These are phyloP conservation scores for Torulaspora franciscae DNA, from an alignment of 805 yeast species.

Conservation along the genomic window DNA sequence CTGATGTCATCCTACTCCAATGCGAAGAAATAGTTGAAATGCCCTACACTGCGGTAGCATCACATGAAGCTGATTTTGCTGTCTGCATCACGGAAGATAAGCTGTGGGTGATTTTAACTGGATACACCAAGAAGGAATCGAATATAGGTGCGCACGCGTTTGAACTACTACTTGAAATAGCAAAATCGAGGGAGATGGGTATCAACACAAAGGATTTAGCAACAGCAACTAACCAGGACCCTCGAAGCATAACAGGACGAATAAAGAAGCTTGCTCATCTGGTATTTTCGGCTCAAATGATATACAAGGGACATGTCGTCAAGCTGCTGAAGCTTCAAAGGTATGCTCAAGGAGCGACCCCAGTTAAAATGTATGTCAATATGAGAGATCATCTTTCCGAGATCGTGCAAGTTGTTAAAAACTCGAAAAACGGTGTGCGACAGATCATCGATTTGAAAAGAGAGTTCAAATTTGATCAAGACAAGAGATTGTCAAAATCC, in stretches of 20 bases:
- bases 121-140: conserved; percentile 47
- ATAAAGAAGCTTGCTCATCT: conserved; percentile 51
- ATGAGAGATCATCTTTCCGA: conserved; percentile 29
- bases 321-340: conserved; percentile 48
- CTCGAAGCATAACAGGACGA: conserved; percentile 62
- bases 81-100: conserved; percentile 45
- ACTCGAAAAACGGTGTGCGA: conserved; percentile 57
- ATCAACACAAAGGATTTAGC: conserved; percentile 56
- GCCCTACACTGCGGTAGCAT: conserved; percentile 3
- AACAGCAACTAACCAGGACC: conserved; percentile 58
- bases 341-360: conserved; percentile 34
- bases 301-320: conserved; percentile 48
- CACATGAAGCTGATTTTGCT: conserved; percentile 8
- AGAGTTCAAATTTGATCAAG: conserved; percentile 49
- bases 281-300: conserved; percentile 39
- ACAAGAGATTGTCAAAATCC: conserved; percentile 40
- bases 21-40: conserved; percentile 7
- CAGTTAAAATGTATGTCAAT: conserved; percentile 22
- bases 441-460: conserved; percentile 56
- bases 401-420: conserved; percentile 48
- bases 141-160: conserved; percentile 53
- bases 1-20: conserved; percentile 16
- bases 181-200: conserved; percentile 52
- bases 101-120: conserved; percentile 56
- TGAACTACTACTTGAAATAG: conserved; percentile 54